A percentile compares a stretch with the other conserved stretches of the same genome.
Conservation (phyloP, 495 filamentous ascomycete species). For the Oleoguttula mirabilis region DNA sequence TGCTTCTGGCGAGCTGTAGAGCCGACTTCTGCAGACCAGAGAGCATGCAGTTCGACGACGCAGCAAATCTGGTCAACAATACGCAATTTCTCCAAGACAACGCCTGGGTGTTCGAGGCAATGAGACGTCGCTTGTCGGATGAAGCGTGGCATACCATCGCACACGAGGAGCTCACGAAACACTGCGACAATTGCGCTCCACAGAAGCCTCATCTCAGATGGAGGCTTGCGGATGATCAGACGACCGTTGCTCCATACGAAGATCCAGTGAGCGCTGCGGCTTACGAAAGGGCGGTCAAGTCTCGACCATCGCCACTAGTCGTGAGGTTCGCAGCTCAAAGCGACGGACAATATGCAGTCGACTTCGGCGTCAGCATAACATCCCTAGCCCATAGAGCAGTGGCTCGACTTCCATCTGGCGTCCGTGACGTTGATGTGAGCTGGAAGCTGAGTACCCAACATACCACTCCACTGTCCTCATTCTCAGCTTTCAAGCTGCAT, state of each 20-base stretch:
- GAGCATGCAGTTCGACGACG: too few species aligned
- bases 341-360: too few species aligned
- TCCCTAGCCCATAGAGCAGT: conserved; percentile 46
- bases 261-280: conserved; percentile 34
- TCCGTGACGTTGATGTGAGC: neutral
- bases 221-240: conserved; percentile 19
- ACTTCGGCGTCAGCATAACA: conserved; percentile 43
- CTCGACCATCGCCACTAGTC: too few species aligned
- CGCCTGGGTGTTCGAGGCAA: conserved; percentile 12
- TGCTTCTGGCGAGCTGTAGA: too few species aligned
- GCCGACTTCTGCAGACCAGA: too few species aligned
- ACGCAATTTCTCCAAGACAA: too few species aligned
- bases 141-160: conserved; percentile 3
- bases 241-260: conserved; percentile 30
- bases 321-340: too few species aligned
- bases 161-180: too few species aligned
- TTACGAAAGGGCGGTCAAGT: conserved; percentile 40
- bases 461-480: neutral
- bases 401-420: conserved; percentile 13
- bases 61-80: too few species aligned
- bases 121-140: conserved; percentile 1
- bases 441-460: conserved; percentile 30
- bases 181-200: conserved; percentile 32
- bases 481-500: conserved; percentile 1
- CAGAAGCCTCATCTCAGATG: conserved; percentile 32